These are phyloP conservation scores for Chlorella variabilis DNA, from an alignment of 163 green algal species.

Conservation along the genomic window DNA sequence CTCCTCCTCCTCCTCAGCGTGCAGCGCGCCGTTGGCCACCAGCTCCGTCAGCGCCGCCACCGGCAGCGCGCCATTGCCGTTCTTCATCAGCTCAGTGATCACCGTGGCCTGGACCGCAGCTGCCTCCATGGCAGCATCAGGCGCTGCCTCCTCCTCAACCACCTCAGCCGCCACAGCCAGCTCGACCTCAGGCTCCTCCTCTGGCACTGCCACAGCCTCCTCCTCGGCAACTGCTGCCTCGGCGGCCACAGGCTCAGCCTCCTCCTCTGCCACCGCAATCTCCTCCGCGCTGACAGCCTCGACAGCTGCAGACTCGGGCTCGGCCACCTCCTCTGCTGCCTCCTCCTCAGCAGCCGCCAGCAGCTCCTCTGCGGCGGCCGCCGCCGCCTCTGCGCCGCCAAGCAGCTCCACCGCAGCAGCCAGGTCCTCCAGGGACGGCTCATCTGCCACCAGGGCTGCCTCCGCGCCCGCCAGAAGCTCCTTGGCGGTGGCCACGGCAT, in stretches of 20 bases:
- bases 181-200: neutral
- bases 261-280: neutral
- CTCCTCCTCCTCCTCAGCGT: slow-evolving; percentile 1
- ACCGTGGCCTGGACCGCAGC: neutral
- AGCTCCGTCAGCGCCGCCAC: neutral
- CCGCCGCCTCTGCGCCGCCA: neutral
- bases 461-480: neutral
- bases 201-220: neutral
- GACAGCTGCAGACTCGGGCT: neutral
- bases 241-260: too few species aligned
- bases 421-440: neutral
- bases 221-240: neutral
- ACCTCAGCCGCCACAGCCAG: neutral
- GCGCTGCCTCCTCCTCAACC: neutral
- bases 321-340: neutral
- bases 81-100: neutral
- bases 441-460: neutral
- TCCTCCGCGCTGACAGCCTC: neutral
- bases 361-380: neutral
- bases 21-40: neutral
- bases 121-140: neutral
- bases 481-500: neutral
- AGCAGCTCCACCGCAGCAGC: neutral
- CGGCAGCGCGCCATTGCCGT: neutral
- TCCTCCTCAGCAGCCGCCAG: neutral